Base-by-base conservation (phyloP, 352 stramenopile species). In the Phytophthora pini region DNA sequence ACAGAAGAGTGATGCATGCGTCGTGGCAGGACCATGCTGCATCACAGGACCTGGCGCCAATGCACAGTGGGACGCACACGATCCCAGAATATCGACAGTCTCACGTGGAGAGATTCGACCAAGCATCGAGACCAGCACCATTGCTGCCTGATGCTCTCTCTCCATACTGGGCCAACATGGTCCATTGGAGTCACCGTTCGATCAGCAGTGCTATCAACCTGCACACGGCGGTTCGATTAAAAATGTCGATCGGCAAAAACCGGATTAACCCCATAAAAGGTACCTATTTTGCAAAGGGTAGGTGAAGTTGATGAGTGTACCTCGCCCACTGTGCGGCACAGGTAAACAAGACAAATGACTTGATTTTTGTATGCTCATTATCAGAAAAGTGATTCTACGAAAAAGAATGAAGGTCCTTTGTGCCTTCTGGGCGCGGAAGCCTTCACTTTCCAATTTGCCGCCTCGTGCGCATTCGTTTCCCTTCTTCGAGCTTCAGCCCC, bases 361-460 rank as follows among this genome's bases (percentile, higher is more conserved):
- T 68, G 59, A 1, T 11, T 40, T 61, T 61, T 62, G 60, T 68
- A 68, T 48, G 43, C 1, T 24, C 6, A 51, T 55, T 44, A 55
- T 55, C 47, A 55, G 47, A 36, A 36, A 3, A 9, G 17, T 8
- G 27, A n/a, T 61, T 55, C 41, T 39, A 67, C 40, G 41, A 45
- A 65, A 26, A 66, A 7, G 34, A 44, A 24, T 43, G 53, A 11
- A 32, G 40, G 53, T 38, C 51, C 3, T 39, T 50, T 26, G 24
- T 15, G 12, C 22, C 26, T 48, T 32, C 46, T 40, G 44, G 3
- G 49, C 31, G 8, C 24, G 29, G 20, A 34, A 9, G 31, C 12
- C 46, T 32, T 47, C 67, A 75, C 49, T 75, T 15, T 39, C 5
- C 13, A 68, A 68, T 60, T 49, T 68, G 56, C 56, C 12, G 45